These are phyloP conservation scores for Trichosporon sp. DNA, from an alignment of 1,284 basidiomycete species.

Conservation along the genomic window DNA sequence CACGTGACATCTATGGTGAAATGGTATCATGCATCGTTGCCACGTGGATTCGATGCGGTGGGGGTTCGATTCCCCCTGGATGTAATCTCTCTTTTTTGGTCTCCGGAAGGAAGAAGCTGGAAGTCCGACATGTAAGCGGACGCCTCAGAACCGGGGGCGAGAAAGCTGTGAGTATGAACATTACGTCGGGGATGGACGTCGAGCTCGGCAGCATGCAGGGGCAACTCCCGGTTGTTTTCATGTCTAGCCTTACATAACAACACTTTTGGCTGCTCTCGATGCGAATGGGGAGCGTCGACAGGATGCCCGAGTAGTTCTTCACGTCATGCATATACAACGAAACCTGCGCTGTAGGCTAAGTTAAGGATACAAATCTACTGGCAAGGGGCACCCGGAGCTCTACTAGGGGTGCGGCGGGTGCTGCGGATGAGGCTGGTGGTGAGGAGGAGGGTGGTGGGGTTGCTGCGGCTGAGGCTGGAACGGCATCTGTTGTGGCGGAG, in stretches of 20 bases:
- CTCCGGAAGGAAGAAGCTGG: neutral
- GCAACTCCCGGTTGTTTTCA: too few relatives aligned
- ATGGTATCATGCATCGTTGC: slow-evolving; percentile 20
- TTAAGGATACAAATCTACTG: neutral
- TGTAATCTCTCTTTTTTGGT: slow-evolving; percentile 9
- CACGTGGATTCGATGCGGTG: slow-evolving; percentile 14
- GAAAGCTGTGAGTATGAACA: too few relatives aligned
- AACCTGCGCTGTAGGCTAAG: neutral
- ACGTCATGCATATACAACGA: neutral
- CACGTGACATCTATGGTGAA: slow-evolving; percentile 19
- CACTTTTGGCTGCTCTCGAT: too few relatives aligned
- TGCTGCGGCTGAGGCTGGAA: neutral
- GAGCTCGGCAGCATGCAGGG: too few relatives aligned
- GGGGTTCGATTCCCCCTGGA: slow-evolving; percentile 20
- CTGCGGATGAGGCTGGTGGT: neutral
- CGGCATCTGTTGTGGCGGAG: neutral
- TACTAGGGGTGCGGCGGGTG: neutral
- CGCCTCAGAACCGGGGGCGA: too few relatives aligned
- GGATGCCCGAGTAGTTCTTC: too few relatives aligned
- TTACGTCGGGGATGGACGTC: too few relatives aligned
- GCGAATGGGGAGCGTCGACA: too few relatives aligned
- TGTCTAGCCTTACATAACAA: too few relatives aligned
- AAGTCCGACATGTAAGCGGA: too few relatives aligned
- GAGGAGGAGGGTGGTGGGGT: neutral
- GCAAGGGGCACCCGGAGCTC: too few relatives aligned